Evolutionary conservation across 2,329 filamentous ascomycete species (phyloP).

Genomic region (Pseudogymnoascus destructans): DNA sequence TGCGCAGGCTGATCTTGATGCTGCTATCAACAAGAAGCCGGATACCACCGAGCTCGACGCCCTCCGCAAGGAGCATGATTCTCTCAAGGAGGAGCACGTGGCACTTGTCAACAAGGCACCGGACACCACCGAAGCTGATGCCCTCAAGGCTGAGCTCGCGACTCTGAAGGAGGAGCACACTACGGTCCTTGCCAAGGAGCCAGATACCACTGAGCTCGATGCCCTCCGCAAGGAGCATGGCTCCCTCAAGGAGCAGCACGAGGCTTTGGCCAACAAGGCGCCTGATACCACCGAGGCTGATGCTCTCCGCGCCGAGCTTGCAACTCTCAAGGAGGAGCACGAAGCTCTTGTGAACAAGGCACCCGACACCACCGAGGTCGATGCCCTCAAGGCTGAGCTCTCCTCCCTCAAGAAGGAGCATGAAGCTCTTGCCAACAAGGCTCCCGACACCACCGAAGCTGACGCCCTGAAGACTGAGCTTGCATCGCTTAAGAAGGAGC

Average conservation of each 20-base stretch:
- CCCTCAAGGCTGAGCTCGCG: slow-evolving; percentile 37
- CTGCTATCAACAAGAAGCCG: slow-evolving; percentile 40
- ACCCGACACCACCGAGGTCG: slow-evolving; percentile 38
- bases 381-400: slow-evolving; percentile 43
- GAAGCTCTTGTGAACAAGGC: slow-evolving; percentile 40
- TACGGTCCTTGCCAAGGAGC: slow-evolving; percentile 28
- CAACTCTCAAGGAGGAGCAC: slow-evolving; percentile 21
- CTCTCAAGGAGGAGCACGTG: slow-evolving; percentile 34
- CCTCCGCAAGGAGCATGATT: slow-evolving; percentile 29
- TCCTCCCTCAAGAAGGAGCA: slow-evolving; percentile 29
- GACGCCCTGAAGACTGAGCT: slow-evolving; percentile 41
- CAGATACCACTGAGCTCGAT: slow-evolving; percentile 29
- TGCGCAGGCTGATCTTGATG: slow-evolving; percentile 44
- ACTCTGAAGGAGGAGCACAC: slow-evolving; percentile 35
- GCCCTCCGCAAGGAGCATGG: slow-evolving; percentile 33
- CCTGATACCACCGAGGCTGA: slow-evolving; percentile 41
- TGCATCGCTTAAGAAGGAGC: slow-evolving; percentile 35
- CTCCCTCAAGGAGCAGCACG: slow-evolving; percentile 30
- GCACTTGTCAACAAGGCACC: slow-evolving; percentile 39
- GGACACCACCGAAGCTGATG: slow-evolving; percentile 41
- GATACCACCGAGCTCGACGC: slow-evolving; percentile 41
- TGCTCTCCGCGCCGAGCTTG: slow-evolving; percentile 27
- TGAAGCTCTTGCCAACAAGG: slow-evolving; percentile 42
- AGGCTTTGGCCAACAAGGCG: slow-evolving; percentile 40
- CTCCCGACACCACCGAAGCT: slow-evolving; percentile 40